phyloP scores from a whole-genome alignment of 106 monocot genomes.

The Dendrobium nobile region DNA sequence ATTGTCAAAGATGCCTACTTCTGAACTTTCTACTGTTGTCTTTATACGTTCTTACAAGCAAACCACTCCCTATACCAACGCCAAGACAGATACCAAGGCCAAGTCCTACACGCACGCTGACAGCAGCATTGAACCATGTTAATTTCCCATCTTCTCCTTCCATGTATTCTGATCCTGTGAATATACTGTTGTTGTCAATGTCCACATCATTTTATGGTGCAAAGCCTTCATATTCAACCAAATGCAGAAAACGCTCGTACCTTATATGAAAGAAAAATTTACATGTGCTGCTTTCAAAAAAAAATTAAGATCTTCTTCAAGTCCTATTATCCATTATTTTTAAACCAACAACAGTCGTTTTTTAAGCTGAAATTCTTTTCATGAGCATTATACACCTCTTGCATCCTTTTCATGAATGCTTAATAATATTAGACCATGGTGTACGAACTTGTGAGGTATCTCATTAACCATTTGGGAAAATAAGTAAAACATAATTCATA shows the following conservation, averaged over 20 bases:
- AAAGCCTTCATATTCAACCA: constrained; percentile 14
- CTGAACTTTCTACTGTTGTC: constrained; percentile 21
- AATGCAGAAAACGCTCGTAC: constrained; percentile 4
- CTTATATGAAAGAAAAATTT: too few relatives aligned
- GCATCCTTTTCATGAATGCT: too few relatives aligned
- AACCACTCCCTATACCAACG: constrained; percentile 36
- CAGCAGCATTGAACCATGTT: constrained; percentile 57
- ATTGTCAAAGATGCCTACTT: constrained; percentile 18
- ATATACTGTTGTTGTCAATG: constrained; percentile 26
- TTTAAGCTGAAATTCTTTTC: too few relatives aligned
- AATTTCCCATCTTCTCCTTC: constrained; percentile 50
- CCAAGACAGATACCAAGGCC: constrained; percentile 43
- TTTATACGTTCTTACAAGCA: constrained; percentile 29
- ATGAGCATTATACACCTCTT: too few relatives aligned
- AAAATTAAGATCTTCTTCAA: too few relatives aligned
- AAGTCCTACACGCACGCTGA: constrained; percentile 42
- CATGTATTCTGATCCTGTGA: constrained; percentile 25
- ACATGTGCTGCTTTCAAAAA: too few relatives aligned
- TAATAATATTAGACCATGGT: too few relatives aligned
- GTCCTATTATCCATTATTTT: too few relatives aligned
- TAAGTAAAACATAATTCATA: too few relatives aligned
- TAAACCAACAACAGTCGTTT: too few relatives aligned
- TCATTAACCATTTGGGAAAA: too few relatives aligned
- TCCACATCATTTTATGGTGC: constrained; percentile 14
- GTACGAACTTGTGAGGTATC: too few relatives aligned